Conservation (phyloP, 148 eudicot genomes). For the Fagopyrum tataricum region DNA sequence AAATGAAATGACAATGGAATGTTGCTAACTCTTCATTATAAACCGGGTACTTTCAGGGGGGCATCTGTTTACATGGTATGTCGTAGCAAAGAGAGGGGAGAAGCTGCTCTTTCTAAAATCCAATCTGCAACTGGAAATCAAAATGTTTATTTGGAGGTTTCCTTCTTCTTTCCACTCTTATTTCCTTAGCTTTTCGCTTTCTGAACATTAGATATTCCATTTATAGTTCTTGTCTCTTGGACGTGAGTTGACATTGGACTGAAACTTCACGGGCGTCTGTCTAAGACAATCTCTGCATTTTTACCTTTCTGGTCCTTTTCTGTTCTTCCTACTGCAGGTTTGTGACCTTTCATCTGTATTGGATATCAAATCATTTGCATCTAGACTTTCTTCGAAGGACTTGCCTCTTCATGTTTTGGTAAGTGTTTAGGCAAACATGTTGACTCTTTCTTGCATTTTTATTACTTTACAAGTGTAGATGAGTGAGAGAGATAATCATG, state of each 20-base stretch:
- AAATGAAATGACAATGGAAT: background rate
- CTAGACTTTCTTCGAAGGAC: slow-evolving; percentile 51
- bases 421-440: slow-evolving; percentile 14
- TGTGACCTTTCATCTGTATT: slow-evolving; percentile 82
- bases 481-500: background rate
- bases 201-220: background rate
- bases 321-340: slow-evolving; percentile 32
- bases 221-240: slow-evolving; percentile 13
- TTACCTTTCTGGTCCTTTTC: slow-evolving; percentile 14
- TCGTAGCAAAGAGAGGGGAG: slow-evolving; percentile 90
- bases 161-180: background rate
- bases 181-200: background rate
- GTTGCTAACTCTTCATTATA: background rate
- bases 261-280: background rate
- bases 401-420: slow-evolving; percentile 80
- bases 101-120: slow-evolving; percentile 69
- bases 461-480: background rate
- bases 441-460: background rate
- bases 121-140: slow-evolving; percentile 67
- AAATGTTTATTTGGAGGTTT: slow-evolving; percentile 78
- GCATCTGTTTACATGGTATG: slow-evolving; percentile 88
- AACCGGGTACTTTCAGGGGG: slow-evolving; percentile 42
- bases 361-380: slow-evolving; percentile 66
- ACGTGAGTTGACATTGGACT: background rate
- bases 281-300: background rate